A percentile compares a stretch with the other conserved stretches of the same genome.
These are phyloP conservation scores for Staphylotrichum tortipilum DNA, from an alignment of 495 filamentous ascomycete genomes.

Conservation along the genomic window DNA sequence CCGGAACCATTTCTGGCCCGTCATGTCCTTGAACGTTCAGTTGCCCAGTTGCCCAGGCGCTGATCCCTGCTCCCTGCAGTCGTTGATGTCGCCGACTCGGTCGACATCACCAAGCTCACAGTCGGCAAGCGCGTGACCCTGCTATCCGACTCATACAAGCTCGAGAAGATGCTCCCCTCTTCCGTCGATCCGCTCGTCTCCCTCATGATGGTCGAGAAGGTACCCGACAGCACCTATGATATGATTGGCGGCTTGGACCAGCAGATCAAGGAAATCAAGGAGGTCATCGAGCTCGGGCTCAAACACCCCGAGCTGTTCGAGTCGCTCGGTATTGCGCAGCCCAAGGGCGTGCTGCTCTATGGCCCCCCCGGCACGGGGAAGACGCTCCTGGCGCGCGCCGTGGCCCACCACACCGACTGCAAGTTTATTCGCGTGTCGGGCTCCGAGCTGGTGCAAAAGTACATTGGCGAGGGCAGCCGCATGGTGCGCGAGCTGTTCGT, in stretches of 20 bases:
- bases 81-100: slow-evolving; percentile 89
- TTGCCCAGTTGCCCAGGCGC: too few relatives aligned
- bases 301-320: slow-evolving; percentile 99
- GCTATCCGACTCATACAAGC: slow-evolving; percentile 91
- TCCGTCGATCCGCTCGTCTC: slow-evolving; percentile 97
- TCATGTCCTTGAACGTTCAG: too few relatives aligned
- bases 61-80: slow-evolving; percentile 47
- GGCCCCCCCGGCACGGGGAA: slow-evolving; percentile 96
- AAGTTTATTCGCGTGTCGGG: slow-evolving; percentile 97
- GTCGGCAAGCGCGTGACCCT: slow-evolving; percentile 96
- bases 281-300: slow-evolving; percentile 96
- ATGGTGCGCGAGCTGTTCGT: slow-evolving; percentile 99
- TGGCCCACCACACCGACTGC: slow-evolving; percentile 96
- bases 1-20: background rate
- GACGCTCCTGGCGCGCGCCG: slow-evolving; percentile 88
- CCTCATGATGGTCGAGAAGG: slow-evolving; percentile 99
- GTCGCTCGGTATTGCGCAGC: slow-evolving; percentile 94
- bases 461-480: slow-evolving; percentile 94
- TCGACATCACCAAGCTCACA: slow-evolving; percentile 92
- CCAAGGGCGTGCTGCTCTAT: slow-evolving; percentile 95
- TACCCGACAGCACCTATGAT: slow-evolving; percentile 98
- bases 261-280: slow-evolving; percentile 99
- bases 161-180: slow-evolving; percentile 95
- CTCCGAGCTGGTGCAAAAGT: slow-evolving; percentile 96
- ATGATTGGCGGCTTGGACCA: slow-evolving; percentile 99